These are phyloP conservation scores for Danielia oregonensis DNA, from an alignment of 805 yeast species.

Conservation along the genomic window DNA sequence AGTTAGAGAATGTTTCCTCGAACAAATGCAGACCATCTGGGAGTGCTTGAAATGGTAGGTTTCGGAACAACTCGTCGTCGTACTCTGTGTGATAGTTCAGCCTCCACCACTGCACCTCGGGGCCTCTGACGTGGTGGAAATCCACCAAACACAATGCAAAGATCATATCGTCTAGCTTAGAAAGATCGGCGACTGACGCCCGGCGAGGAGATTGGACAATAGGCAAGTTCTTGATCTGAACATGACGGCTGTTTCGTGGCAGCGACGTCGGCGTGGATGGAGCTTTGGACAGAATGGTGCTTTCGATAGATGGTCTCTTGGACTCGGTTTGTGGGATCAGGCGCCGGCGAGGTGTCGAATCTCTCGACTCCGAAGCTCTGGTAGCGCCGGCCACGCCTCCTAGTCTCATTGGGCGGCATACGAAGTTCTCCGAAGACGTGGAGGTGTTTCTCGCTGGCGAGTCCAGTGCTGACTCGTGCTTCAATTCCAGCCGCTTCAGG, in stretches of 20 bases:
- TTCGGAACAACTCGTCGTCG: constrained; percentile 63
- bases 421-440: constrained; percentile 32
- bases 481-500: constrained; percentile 10
- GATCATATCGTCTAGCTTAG: constrained; percentile 40
- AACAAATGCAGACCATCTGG: constrained; percentile 96
- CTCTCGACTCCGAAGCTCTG: background rate
- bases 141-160: constrained; percentile 88
- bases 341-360: no score
- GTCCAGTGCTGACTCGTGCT: no score
- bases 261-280: background rate
- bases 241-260: constrained; percentile 15
- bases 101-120: constrained; percentile 88
- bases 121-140: constrained; percentile 89
- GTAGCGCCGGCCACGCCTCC: constrained; percentile 2
- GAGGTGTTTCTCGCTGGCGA: no score
- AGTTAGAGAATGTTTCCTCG: constrained; percentile 90
- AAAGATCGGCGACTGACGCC: constrained; percentile 24
- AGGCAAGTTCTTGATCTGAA: constrained; percentile 37
- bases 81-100: constrained; percentile 42
- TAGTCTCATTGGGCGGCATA: constrained; percentile 35
- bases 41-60: constrained; percentile 87
- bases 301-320: no score
- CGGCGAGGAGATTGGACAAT: constrained; percentile 20
- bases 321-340: no score
- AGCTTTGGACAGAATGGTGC: background rate